Evolutionary conservation across 192 early-diverging fungal species (phyloP), one percentile per base, ranked within the genome.

Genomic region (Backusella macrospora): DNA sequence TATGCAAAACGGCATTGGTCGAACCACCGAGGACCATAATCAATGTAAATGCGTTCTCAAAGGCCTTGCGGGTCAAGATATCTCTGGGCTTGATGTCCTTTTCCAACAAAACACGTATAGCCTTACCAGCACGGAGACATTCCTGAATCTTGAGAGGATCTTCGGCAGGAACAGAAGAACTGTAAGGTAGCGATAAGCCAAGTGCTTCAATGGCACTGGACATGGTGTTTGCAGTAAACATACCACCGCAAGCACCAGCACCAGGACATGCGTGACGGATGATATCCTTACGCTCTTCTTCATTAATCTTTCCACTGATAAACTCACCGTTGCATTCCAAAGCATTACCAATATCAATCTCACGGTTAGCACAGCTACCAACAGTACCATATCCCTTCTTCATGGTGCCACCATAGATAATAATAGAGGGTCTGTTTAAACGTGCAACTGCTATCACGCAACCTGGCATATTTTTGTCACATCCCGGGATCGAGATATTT

Each of bases 401-500:
- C 81, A 97, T 98, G 26, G 96, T 95, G 46, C 98, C 98, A 78
- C 98, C 98, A 80, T 99, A 99, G 26, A 99, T 90, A 86, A 99
- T 94, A 49, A 99, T 73, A 0, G 96, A 95, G 29, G 98, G 98
- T 21, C 98, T 92, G 80, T 99, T 98, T 68, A 96, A 78, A 21
- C 98, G 89, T 9, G 89, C 95, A 90, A 98, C 96, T 63, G 98
- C 96, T 65, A 98, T 98, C 68, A 98, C 78, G 74, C 90, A 91
- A 23, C 98, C 98, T 8, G 98, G 98, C 98, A 99, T 99, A 85
- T 99, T 99, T 86, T 93, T 93, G 79, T 93, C 92, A 76, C 78
- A 79, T 43, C 70, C 73, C 8, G 96, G 98, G 42, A 99, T 83
- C 14, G 96, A 94, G 74, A 99, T 96, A 77, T 98, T 99, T 71